Percentiles rank a stretch among this genome's conserved stretches.
These are phyloP conservation scores for Sclerotinia borealis DNA, from an alignment of 2,329 filamentous ascomycete species.

Conservation along the genomic window DNA sequence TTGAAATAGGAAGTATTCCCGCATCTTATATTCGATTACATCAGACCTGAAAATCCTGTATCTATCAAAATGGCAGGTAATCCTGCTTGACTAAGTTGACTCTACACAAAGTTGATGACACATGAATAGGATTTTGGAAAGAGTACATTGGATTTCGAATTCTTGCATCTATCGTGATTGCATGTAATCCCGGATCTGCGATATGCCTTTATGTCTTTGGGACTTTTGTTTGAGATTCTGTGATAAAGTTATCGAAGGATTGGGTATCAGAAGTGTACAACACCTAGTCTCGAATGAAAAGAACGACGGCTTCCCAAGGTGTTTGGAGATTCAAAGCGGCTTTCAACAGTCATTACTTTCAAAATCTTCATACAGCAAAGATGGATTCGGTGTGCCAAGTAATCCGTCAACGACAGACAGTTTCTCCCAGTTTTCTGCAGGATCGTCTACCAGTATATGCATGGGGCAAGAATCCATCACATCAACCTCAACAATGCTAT, in stretches of 20 bases:
- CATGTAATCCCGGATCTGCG: not conserved
- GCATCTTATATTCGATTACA: not conserved
- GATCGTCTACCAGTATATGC: not conserved
- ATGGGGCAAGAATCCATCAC: not conserved
- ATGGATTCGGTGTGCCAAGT: not conserved
- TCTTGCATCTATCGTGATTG: not conserved
- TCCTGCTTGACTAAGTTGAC: not conserved
- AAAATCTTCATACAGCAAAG: not conserved
- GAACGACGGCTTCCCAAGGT: not conserved
- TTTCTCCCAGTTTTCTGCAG: not conserved
- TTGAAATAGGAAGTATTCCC: not conserved
- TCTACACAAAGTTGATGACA: not conserved
- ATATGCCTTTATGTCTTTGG: not conserved
- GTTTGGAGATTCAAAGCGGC: not conserved
- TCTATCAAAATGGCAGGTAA: not conserved
- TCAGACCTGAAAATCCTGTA: not conserved
- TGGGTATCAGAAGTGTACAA: not conserved
- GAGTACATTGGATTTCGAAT: not conserved
- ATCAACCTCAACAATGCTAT: not conserved
- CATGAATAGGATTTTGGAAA: not conserved
- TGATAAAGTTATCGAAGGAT: not conserved
- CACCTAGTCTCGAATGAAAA: not conserved
- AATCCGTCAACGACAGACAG: not conserved
- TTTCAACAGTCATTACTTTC: not conserved
- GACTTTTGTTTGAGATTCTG: not conserved